Evolutionary conservation across 2,329 filamentous ascomycete genomes (phyloP), one percentile per base, ranked within the genome.

Genomic region (Aspergillus novoparasiticus): DNA sequence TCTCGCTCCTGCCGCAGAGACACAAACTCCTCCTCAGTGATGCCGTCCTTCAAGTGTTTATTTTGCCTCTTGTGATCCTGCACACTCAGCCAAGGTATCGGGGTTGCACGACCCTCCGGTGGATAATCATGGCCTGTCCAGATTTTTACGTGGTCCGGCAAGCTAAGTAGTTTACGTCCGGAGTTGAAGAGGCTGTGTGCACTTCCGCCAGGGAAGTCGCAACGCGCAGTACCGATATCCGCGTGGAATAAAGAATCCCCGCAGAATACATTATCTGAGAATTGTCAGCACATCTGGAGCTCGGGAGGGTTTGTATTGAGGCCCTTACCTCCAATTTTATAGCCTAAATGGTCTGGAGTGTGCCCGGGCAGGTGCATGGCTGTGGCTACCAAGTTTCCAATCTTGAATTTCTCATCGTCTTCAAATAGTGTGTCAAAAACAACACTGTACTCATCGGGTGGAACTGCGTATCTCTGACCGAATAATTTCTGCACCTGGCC

Each of bases 261-360:
- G 30, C 80, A 82, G 57, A 86, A 86, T 0, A 86, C 76, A 57
- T 78, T 76, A n/a, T 72, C 75, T 86, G 78, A 14, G 56, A 9
- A 0, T 0, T 57, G 26, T 68, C 43, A 64, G 55, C 28, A 30
- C 1, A n/a, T 34, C 32, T 5, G 4, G 28, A 26, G 4, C 1
- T 5, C n/a, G 16, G 14, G 36, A 16, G 14, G 10, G 11, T 12
- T 16, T 30, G 21, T 57, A 4, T 16, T 43, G 19, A 5, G 12
- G 11, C 14, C 26, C 66, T 58, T 67, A 73, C 74, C 72, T 70
- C 85, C 86, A 61, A 89, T 83, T 43, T 76, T 76, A 66, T 90
- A 90, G 0, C 87, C 87, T 11, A 89, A 67, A 62, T 89, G 86
- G 66, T 89, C 87, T 0, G 87, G 86, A 0, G 87, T 89, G 66